Base-by-base conservation (phyloP, 768 basidiomycete genomes). In the Multifurca ochricompacta region DNA sequence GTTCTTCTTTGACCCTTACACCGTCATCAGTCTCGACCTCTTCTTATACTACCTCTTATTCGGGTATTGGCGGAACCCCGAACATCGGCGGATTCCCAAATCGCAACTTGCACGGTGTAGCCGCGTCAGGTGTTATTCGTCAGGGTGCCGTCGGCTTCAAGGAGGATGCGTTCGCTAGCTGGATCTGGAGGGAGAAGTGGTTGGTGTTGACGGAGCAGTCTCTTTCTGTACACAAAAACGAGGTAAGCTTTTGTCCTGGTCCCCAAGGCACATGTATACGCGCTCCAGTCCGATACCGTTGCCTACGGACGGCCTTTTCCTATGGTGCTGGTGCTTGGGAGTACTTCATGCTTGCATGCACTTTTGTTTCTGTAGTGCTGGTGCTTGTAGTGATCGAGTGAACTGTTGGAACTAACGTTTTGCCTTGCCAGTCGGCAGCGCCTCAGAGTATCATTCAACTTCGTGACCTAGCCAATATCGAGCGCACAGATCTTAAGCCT, bases 171-270 rank as follows among this genome's bases (percentile, higher is more conserved):
- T 83, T 97, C 59, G 83, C 87, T 2, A 88, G 87, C 59, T 93
- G 90, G 78, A 77, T 96, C 46, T 97, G 94, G 83, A 81, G 86
- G 67, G 80, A 87, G 65, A 88, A 91, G 68, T 97, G 87, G 86
- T 71, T 97, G 52, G 77, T 95, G 4, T 74, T 99, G 58, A 87
- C 81, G 64, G 91, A 92, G 45, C 77, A 82, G 62, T 75, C 82
- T 8, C 69, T 99, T 43, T 76, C 79, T 18, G 80, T 98, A 53
- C 90, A 92, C 66, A 97, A 93, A 75, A 89, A 80, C 63, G 95
- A 97, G 79, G 94, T 93, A 65, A 62, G 88, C 66, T n/a, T 54
- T 13, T 28, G 41, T 35, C 27, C n/a, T 19, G n/a, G 11, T 25
- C 18, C 35, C n/a, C 18, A 23, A 8, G 34, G 14, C 6, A 23